phyloP scores from a whole-genome alignment of 1,139 yeast species.

The Hemisphaericaspora subhashii region DNA sequence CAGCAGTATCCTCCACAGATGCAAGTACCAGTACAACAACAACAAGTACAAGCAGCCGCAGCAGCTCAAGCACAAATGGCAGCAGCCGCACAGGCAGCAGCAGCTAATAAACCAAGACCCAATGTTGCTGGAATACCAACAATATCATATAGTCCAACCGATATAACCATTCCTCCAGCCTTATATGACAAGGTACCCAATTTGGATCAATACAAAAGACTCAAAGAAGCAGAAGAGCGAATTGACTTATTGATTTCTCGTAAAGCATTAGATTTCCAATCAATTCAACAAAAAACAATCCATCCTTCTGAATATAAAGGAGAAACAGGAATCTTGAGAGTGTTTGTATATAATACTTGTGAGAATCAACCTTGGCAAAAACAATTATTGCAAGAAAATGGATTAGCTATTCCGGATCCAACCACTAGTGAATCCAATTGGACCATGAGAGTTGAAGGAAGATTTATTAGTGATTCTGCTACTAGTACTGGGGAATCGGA shows the following conservation, averaged over 20 bases:
- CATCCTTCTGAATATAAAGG: constrained; percentile 45
- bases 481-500: constrained; percentile 4
- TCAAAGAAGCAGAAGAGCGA: constrained; percentile 75
- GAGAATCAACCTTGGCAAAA: constrained; percentile 94
- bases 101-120: constrained; percentile 28
- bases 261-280: constrained; percentile 84
- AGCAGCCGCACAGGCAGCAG: constrained; percentile 4
- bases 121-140: constrained; percentile 42
- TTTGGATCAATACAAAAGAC: constrained; percentile 64
- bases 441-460: constrained; percentile 89
- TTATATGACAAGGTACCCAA: constrained; percentile 71
- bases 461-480: constrained; percentile 45
- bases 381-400: constrained; percentile 31
- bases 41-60: constrained; percentile 15
- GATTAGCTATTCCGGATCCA: constrained; percentile 20
- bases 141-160: constrained; percentile 65
- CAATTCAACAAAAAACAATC: constrained; percentile 52
- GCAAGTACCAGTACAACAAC: constrained; percentile 12
- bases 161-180: constrained; percentile 60
- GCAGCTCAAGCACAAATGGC: constrained; percentile 5
- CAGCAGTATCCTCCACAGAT: constrained; percentile 8
- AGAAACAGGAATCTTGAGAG: constrained; percentile 61
- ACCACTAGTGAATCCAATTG: constrained; percentile 55
- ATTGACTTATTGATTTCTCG: constrained; percentile 81
- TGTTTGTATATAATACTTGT: constrained; percentile 78